Evolutionary conservation across 1,139 yeast genomes (phyloP), one percentile per base, ranked within the genome.

Genomic region (Lodderomyces metapsilosis): DNA sequence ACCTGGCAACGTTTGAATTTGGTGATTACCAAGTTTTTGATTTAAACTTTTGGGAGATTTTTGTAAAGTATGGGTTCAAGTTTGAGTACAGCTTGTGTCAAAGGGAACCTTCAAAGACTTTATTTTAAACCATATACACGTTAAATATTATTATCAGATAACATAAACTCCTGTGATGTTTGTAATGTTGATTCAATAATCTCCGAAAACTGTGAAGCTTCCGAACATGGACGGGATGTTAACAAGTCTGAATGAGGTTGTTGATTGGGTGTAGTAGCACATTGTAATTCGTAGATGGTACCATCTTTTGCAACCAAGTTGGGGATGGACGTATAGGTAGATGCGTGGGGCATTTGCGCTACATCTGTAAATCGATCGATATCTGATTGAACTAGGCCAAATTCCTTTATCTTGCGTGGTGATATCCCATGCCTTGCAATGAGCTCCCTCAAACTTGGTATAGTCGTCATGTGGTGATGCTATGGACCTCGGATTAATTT

Each of bases 21-120:
- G 74, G 74, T 2, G 77, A 72, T 47, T 72, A 61, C 49, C 71
- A 68, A 46, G 72, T 71, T 11, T 72, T 72, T 54, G 77, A 71
- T 52, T 62, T 71, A 49, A 57, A 57, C 27, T 52, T 63, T 17
- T 72, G 78, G 78, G 77, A 72, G 36, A 66, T 68, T 12, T 66
- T 63, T 49, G 53, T 64, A 24, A 72, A 71, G 48, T 52, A 59
- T 48, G 72, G 68, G 4, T 70, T 68, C 51, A 63, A 59, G 46
- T 63, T 67, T 48, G 74, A 68, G 41, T 52, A 51, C 23, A 58
- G 48, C 32, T 52, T 61, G 41, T 58, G 66, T 47, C 69, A 64
- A 46, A 39, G 52, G 23, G 60, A 54, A 37, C 71, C 73, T 16
- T 56, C 68, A 10, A 54, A 51, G 30, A 52, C 53, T 37, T 52